phyloP scores from a whole-genome alignment of 768 basidiomycete species.

The Mycena epipterygia region DNA sequence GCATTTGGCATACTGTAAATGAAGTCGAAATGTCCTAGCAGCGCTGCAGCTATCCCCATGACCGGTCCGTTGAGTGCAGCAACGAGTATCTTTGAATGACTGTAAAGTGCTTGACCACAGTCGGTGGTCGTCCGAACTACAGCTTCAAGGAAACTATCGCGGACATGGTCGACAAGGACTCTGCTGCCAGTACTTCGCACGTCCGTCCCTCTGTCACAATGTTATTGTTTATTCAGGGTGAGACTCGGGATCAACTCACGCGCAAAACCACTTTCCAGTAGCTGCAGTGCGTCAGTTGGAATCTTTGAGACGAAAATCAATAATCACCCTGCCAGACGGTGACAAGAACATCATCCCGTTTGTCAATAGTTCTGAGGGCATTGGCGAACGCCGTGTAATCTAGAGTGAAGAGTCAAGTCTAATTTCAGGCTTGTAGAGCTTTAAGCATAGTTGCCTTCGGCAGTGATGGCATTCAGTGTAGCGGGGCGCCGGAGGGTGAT shows the following conservation, averaged over 20 bases:
- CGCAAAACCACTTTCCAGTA: conserved; percentile 80
- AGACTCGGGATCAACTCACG: conserved; percentile 57
- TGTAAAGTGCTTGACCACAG: conserved; percentile 75
- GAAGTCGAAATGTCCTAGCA: conserved; percentile 82
- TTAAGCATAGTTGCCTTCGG: conserved; percentile 55
- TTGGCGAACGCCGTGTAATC: conserved; percentile 76
- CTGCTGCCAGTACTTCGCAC: conserved; percentile 50
- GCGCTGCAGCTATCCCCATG: conserved; percentile 81
- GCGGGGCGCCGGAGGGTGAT: conserved; percentile 75
- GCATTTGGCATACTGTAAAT: conserved; percentile 73
- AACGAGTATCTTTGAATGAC: conserved; percentile 77
- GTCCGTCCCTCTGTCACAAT: conserved; percentile 66
- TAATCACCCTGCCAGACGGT: conserved; percentile 76
- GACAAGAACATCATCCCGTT: conserved; percentile 70
- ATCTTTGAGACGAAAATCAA: not conserved
- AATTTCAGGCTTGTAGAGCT: not conserved
- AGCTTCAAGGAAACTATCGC: conserved; percentile 60
- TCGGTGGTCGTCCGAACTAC: conserved; percentile 70
- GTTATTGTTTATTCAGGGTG: not conserved
- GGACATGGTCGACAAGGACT: conserved; percentile 48
- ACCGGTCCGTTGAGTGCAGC: conserved; percentile 83
- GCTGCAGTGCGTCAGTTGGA: conserved; percentile 43
- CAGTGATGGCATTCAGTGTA: conserved; percentile 71
- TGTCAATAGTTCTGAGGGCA: conserved; percentile 69
- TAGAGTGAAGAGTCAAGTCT: conserved; percentile 40